Evolutionary conservation across 2,329 filamentous ascomycete species (phyloP).

Genomic region (Botrytis aclada): DNA sequence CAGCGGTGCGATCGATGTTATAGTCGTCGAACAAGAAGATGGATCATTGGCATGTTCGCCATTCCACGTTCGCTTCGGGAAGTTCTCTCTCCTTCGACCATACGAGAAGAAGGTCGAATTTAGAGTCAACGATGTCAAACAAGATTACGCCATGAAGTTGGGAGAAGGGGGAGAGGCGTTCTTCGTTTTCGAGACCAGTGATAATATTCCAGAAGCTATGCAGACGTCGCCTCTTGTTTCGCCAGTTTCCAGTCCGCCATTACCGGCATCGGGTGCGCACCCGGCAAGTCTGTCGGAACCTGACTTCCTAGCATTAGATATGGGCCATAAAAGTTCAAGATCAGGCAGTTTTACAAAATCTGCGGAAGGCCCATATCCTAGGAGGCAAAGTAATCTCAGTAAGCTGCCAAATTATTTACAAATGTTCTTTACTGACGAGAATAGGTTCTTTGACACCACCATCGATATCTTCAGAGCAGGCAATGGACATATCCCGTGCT

Average conservation of each 20-base stretch:
- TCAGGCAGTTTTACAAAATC: conserved; percentile 45
- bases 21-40: conserved; percentile 95
- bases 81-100: conserved; percentile 91
- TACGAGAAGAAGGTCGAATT: conserved; percentile 99
- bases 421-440: not conserved
- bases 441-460: conserved; percentile 46
- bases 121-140: conserved; percentile 85
- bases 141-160: conserved; percentile 96
- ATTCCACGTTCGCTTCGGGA: conserved; percentile 98
- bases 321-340: conserved; percentile 40
- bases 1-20: conserved; percentile 97
- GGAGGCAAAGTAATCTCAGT: conserved; percentile 37
- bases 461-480: conserved; percentile 52
- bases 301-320: conserved; percentile 63
- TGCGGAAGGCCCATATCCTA: conserved; percentile 44
- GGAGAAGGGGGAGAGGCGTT: conserved; percentile 97
- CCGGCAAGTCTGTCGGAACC: conserved; percentile 59
- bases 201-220: conserved; percentile 84
- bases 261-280: conserved; percentile 47
- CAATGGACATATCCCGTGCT: conserved; percentile 46
- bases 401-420: conserved; percentile 19
- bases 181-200: conserved; percentile 95
- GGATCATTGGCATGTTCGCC: conserved; percentile 86
- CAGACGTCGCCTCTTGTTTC: conserved; percentile 94
- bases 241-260: conserved; percentile 79